These are phyloP conservation scores for Ophiostoma angusticollis DNA, from an alignment of 2,329 filamentous ascomycete species.

Conservation along the genomic window DNA sequence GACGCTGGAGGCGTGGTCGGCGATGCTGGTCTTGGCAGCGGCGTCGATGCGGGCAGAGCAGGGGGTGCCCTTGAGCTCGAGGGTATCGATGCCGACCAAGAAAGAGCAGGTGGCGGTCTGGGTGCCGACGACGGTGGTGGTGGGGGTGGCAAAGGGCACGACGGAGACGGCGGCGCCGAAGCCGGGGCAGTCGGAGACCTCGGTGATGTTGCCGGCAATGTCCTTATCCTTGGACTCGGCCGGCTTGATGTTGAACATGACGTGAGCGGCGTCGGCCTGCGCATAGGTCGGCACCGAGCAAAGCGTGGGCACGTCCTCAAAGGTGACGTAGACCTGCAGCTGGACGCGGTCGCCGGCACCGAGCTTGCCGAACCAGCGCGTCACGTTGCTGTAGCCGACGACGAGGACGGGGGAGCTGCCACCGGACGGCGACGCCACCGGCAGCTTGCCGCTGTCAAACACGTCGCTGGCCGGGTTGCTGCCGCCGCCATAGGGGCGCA, in stretches of 20 bases:
- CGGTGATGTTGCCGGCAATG: background rate
- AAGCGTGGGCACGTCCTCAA: background rate
- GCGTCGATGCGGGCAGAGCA: conserved; percentile 2
- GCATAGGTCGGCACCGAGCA: background rate
- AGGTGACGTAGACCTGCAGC: background rate
- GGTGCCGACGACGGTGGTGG: background rate
- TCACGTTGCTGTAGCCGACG: conserved; percentile 6
- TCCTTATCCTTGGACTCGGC: background rate
- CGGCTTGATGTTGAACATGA: conserved; percentile 4
- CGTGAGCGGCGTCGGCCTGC: background rate
- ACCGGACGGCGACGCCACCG: background rate
- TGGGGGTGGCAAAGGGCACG: background rate
- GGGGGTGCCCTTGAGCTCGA: background rate
- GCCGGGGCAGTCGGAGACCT: conserved; percentile 5
- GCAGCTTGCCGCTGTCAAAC: background rate
- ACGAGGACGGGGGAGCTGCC: background rate
- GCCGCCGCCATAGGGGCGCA: background rate
- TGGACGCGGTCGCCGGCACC: background rate
- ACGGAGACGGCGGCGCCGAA: conserved; percentile 2
- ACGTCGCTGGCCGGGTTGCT: background rate
- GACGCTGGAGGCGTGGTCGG: conserved; percentile 2
- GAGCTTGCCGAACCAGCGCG: background rate
- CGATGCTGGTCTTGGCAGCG: conserved; percentile 1
- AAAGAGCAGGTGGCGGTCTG: background rate
- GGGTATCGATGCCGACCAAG: background rate